A percentile compares a stretch with the other conserved stretches of the same genome.
Conservation (phyloP, 1,284 basidiomycete species). For the Microstroma glucosiphilum region DNA sequence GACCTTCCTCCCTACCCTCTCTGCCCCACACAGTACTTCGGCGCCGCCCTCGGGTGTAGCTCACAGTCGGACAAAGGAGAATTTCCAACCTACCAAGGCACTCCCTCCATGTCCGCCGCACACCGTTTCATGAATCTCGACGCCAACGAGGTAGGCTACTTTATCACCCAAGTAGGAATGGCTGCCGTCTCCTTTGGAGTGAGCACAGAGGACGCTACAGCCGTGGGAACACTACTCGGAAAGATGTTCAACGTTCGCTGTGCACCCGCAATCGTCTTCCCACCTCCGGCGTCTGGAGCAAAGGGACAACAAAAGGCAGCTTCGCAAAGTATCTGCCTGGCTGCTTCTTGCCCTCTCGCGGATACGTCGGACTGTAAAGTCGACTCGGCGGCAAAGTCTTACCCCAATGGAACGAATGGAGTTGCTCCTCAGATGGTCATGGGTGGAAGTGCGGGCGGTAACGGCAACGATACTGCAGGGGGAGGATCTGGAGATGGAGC, state of each 20-base stretch:
- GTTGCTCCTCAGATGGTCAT: slow-evolving; percentile 7
- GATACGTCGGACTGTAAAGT: slow-evolving; percentile 6
- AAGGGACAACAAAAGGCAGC: slow-evolving; percentile 1
- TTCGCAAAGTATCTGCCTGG: slow-evolving; percentile 16
- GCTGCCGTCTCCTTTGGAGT: slow-evolving; percentile 24
- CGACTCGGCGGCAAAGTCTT: neutral
- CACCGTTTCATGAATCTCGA: slow-evolving; percentile 26
- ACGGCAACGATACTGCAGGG: neutral
- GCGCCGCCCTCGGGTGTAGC: slow-evolving; percentile 21
- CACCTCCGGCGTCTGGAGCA: neutral
- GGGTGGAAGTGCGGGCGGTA: neutral
- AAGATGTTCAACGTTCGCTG: slow-evolving; percentile 17
- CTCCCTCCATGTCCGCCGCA: slow-evolving; percentile 19
- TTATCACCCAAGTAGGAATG: slow-evolving; percentile 18
- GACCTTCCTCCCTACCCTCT: slow-evolving; percentile 14
- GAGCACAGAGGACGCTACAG: slow-evolving; percentile 15
- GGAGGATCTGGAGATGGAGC: neutral
- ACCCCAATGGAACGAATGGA: slow-evolving; percentile 16
- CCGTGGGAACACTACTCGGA: slow-evolving; percentile 16
- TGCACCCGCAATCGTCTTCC: neutral
- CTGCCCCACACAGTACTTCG: slow-evolving; percentile 15
- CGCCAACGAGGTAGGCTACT: slow-evolving; percentile 13
- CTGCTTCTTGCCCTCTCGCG: slow-evolving; percentile 10
- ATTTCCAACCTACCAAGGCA: slow-evolving; percentile 16
- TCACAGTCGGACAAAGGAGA: neutral